A percentile compares a stretch with the other conserved stretches of the same genome.
These are phyloP conservation scores for Deinandra increscens DNA, from an alignment of 129 eudicot genomes.

Conservation along the genomic window DNA sequence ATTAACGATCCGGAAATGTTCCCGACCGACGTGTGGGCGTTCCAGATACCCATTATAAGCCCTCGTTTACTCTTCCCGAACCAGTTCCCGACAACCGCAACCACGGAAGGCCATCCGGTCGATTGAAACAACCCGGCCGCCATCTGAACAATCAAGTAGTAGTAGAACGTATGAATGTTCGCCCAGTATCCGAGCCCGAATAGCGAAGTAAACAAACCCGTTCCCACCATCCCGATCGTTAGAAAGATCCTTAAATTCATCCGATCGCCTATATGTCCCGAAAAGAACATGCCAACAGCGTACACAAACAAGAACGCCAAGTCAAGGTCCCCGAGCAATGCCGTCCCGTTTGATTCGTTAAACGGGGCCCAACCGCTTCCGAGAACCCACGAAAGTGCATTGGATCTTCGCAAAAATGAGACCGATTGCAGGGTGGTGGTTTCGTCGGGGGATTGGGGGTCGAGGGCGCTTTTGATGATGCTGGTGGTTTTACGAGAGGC, in stretches of 20 bases:
- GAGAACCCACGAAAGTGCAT: conserved; percentile 40
- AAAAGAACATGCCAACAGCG: conserved; percentile 85
- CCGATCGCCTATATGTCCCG: conserved; percentile 89
- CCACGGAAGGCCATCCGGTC: conserved; percentile 98
- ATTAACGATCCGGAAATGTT: conserved; percentile 79
- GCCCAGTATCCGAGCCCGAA: conserved; percentile 91
- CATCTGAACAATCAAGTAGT: conserved; percentile 83
- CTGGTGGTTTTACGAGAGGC: conserved; percentile 84
- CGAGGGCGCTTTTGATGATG: conserved; percentile 88
- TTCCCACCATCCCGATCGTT: conserved; percentile 91
- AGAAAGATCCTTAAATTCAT: conserved; percentile 72
- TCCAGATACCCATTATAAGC: conserved; percentile 95
- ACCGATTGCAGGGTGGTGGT: conserved; percentile 32
- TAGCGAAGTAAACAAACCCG: conserved; percentile 79
- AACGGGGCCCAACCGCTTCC: conserved; percentile 91
- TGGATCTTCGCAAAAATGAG: conserved; percentile 41
- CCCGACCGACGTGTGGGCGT: conserved; percentile 86
- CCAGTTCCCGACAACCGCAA: conserved; percentile 97
- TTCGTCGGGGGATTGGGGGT: conserved; percentile 52
- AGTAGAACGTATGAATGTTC: conserved; percentile 62
- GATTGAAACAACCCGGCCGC: conserved; percentile 92
- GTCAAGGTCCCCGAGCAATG: conserved; percentile 90
- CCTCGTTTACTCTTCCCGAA: conserved; percentile 92
- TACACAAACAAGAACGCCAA: conserved; percentile 80
- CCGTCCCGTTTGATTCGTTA: conserved; percentile 68